Evolutionary conservation across 352 stramenopile species (phyloP), one percentile per base, ranked within the genome.

Genomic region (Thraustotheca clavata): DNA sequence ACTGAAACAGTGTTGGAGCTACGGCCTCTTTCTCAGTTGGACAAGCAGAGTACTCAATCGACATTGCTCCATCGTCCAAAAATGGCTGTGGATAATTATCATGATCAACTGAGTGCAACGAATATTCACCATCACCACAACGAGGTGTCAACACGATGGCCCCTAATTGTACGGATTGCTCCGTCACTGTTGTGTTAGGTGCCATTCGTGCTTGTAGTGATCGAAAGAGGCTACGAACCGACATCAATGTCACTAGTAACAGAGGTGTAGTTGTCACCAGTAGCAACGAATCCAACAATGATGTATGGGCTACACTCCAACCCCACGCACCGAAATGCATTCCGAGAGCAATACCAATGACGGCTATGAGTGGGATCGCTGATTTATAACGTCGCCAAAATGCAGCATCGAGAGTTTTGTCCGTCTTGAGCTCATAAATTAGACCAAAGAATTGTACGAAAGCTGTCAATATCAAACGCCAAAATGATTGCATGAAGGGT

Each of bases 261-360:
- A 62, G 55, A 22, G 55, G 55, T 20, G 36, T 36, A 27, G 55
- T 49, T 29, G 39, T 40, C 1, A 62, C 55, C n/a, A 62, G 38
- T 2, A 62, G 34, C 5, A 62, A 41, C 36, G 55, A 62, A 24
- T 62, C 55, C 8, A 62, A 29, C 11, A 62, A 29, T 18, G 55
- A 50, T 0, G 55, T 62, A n/a, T 50, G 55, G 14, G 55, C 55
- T n/a, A 62, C 36, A 33, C 55, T 62, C 55, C 55, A 62, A 29
- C 55, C 55, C 55, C 55, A 62, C 12, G 16, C 24, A 31, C 55
- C 55, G 52, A 62, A 62, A n/a, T 62, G 55, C 7, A 62, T 4
- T 5, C 35, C 35, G 8, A 62, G 55, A 0, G 55, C 26, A 12
- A 62, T 16, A 27, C 55, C 55, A 35, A 50, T 50, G 16, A 33